These are phyloP conservation scores for Cutaneotrichosporon dermatis DNA, from an alignment of 1,284 basidiomycete species.

Conservation along the genomic window DNA sequence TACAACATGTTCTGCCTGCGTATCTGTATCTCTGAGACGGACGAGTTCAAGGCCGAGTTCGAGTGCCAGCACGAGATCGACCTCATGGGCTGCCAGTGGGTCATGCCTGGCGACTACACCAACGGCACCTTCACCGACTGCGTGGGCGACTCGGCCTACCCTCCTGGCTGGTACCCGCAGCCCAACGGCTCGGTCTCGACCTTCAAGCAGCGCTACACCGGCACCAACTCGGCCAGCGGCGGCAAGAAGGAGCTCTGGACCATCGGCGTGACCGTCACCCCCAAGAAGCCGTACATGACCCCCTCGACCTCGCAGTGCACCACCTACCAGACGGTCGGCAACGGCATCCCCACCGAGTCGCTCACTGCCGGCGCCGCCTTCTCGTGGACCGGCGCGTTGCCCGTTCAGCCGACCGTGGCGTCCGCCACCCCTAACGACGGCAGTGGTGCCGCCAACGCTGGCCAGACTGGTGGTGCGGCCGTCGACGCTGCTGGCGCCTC, in stretches of 20 bases:
- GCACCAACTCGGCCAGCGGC: slow-evolving; percentile 36
- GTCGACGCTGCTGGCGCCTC: slow-evolving; percentile 16
- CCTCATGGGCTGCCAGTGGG: slow-evolving; percentile 51
- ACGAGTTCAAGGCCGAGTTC: slow-evolving; percentile 39
- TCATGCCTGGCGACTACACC: slow-evolving; percentile 51
- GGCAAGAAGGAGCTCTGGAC: slow-evolving; percentile 32
- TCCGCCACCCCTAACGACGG: background rate
- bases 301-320: slow-evolving; percentile 48
- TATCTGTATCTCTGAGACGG: slow-evolving; percentile 48
- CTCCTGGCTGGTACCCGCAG: slow-evolving; percentile 46
- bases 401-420: background rate
- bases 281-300: slow-evolving; percentile 37
- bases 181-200: slow-evolving; percentile 45
- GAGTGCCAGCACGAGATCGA: slow-evolving; percentile 48
- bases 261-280: slow-evolving; percentile 46
- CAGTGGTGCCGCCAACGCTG: no score
- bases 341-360: slow-evolving; percentile 30
- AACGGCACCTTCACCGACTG: slow-evolving; percentile 49
- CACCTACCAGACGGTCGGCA: slow-evolving; percentile 44
- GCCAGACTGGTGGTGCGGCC: slow-evolving; percentile 3
- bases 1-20: slow-evolving; percentile 49
- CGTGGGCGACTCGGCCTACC: slow-evolving; percentile 48
- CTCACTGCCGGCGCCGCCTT: slow-evolving; percentile 22
- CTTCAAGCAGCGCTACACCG: slow-evolving; percentile 50
- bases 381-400: slow-evolving; percentile 10